Evolutionary conservation across 768 basidiomycete genomes (phyloP).

Genomic region (Favolaschia claudopus): DNA sequence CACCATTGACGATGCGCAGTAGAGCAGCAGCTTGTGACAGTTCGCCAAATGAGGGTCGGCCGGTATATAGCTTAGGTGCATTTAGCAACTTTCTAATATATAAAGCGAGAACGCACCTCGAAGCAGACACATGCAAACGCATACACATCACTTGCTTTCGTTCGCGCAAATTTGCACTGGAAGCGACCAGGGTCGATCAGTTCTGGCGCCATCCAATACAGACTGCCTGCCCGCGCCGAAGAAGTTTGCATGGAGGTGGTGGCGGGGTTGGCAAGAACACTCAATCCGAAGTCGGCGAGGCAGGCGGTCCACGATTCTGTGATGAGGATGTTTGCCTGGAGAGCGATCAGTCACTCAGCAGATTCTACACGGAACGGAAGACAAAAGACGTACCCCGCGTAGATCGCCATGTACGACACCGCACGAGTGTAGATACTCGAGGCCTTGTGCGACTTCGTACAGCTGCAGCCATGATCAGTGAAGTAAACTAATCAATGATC

Average conservation of each 20-base stretch:
- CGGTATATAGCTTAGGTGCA: conserved; percentile 19
- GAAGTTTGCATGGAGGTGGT: conserved; percentile 35
- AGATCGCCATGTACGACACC: conserved; percentile 30
- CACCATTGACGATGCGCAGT: conserved; percentile 6
- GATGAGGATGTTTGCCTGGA: conserved; percentile 40
- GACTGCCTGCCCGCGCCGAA: conserved; percentile 34
- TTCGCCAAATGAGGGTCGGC: conserved; percentile 13
- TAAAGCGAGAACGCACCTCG: conserved; percentile 33
- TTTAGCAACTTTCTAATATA: too few species aligned
- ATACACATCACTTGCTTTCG: conserved; percentile 40
- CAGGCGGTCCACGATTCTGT: conserved; percentile 39
- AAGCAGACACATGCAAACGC: conserved; percentile 42
- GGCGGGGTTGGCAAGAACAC: conserved; percentile 37
- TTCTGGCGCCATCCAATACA: conserved; percentile 46
- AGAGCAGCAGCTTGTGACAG: conserved; percentile 5
- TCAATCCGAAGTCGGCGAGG: conserved; percentile 45
- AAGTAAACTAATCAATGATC: not conserved
- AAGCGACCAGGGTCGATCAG: conserved; percentile 39
- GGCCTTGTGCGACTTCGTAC: conserved; percentile 29
- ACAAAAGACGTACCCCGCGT: conserved; percentile 21
- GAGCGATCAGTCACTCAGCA: not conserved
- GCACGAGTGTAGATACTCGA: conserved; percentile 30
- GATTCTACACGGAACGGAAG: not conserved
- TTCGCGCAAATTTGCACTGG: conserved; percentile 32
- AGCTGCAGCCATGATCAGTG: conserved; percentile 13